phyloP scores from a whole-genome alignment of 768 basidiomycete genomes.

The Panaeolus cyanescens region DNA sequence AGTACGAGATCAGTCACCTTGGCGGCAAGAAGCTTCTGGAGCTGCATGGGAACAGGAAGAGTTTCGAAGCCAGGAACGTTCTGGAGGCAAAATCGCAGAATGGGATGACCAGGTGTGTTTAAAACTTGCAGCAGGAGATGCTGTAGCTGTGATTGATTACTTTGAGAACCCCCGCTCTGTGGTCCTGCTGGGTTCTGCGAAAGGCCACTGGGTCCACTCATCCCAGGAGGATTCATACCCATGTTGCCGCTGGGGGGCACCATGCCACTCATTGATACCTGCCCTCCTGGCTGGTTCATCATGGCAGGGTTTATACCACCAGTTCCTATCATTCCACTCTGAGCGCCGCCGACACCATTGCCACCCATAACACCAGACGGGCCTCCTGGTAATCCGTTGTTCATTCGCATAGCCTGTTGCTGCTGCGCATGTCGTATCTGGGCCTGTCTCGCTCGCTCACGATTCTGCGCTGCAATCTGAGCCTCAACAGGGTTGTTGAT shows the following conservation, averaged over 20 bases:
- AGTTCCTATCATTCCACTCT: conserved; percentile 13
- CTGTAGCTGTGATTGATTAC: conserved; percentile 10
- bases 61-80: conserved; percentile 54
- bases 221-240: conserved; percentile 5
- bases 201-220: conserved; percentile 11
- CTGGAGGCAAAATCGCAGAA: conserved; percentile 55
- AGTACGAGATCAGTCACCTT: conserved; percentile 42
- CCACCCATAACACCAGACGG: conserved; percentile 6
- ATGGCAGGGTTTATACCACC: background rate
- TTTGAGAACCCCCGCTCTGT: background rate
- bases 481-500: conserved; percentile 32
- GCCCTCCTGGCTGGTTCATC: background rate
- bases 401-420: conserved; percentile 8
- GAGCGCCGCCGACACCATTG: conserved; percentile 17
- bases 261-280: background rate
- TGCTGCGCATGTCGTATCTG: conserved; percentile 38
- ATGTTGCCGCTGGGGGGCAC: background rate
- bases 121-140: conserved; percentile 39
- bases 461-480: conserved; percentile 31
- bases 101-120: conserved; percentile 56
- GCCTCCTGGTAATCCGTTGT: background rate
- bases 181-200: background rate
- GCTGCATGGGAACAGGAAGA: conserved; percentile 53
- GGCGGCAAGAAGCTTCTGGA: conserved; percentile 56
- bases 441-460: conserved; percentile 35